These are phyloP conservation scores for Cordyceps pruinosa DNA, from an alignment of 2,329 filamentous ascomycete species.

Conservation along the genomic window DNA sequence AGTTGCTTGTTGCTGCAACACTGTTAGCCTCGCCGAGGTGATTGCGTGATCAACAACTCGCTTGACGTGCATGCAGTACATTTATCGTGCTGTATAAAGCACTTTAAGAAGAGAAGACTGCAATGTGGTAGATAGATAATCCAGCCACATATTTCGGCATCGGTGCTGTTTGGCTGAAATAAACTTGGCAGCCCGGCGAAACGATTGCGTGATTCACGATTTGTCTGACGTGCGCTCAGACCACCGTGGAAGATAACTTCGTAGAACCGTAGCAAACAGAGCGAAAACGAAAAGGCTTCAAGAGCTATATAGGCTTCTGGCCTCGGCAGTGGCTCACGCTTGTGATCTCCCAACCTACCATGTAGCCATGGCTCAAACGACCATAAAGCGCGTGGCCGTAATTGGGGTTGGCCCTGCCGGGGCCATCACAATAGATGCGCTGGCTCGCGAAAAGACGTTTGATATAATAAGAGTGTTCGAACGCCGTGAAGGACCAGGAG, in stretches of 20 bases:
- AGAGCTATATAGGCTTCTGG: background rate
- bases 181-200: background rate
- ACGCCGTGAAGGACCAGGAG: background rate
- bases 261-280: too few relatives aligned
- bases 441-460: background rate
- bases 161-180: background rate
- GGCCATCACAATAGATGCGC: background rate
- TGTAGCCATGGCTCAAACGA: background rate
- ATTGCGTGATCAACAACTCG: background rate
- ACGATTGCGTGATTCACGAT: background rate
- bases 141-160: background rate
- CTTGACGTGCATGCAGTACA: background rate
- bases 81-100: background rate
- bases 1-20: background rate
- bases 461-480: background rate
- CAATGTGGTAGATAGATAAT: background rate
- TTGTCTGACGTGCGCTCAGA: background rate
- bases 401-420: constrained; percentile 1
- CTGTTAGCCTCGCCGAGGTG: background rate
- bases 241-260: background rate
- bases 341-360: background rate
- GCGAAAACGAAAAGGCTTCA: background rate
- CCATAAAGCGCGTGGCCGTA: background rate
- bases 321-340: background rate
- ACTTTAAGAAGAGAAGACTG: background rate